Evolutionary conservation across 148 eudicot species (phyloP), one percentile per base, ranked within the genome.

Genomic region (Chenopodium album): DNA sequence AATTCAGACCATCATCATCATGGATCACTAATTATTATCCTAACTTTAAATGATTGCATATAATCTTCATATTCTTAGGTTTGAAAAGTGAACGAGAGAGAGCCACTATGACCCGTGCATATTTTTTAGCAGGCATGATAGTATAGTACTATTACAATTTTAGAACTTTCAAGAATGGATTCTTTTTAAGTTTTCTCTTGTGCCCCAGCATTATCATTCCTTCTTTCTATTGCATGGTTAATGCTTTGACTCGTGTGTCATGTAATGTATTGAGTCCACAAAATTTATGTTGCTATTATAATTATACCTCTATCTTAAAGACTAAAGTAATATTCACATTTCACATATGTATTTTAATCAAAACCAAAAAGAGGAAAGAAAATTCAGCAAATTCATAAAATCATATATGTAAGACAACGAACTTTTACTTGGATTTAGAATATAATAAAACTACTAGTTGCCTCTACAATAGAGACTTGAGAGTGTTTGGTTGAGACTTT

Each of bases 71-170:
- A 62, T 9, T 77, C n/a, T 14, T 37, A 41, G 72, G 71, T 46
- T 78, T 65, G 56, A 37, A 63, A 77, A 63, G 71, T 64, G 67
- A 54, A 23, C 16, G 19, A 31, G 44, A 41, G 44, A 41, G 44
- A 41, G 44, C 44, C 66, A 63, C 70, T 77, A 62, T 19, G 26
- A 77, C 59, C 80, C 80, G 80, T 78, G 72, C 80, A 78, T n/a
- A 41, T 44, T n/a, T 41, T 60, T 20, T n/a, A 41, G 37, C 59
- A 77, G 22, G 56, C 34, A 63, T 63, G 59, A 60, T 77, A n/a
- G 52, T 13, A 23, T 46, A 73, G 56, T 65, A 63, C 56, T 26
- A 73, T 46, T 73, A 73, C 22, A 17, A 17, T 17, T 56, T 56
- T 17, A 56, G 19, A 44, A 47, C 59, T 47, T 71, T 71, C 19